Base-by-base conservation (phyloP, 192 early-diverging fungal genomes). In the Cetraspora pellucida region DNA sequence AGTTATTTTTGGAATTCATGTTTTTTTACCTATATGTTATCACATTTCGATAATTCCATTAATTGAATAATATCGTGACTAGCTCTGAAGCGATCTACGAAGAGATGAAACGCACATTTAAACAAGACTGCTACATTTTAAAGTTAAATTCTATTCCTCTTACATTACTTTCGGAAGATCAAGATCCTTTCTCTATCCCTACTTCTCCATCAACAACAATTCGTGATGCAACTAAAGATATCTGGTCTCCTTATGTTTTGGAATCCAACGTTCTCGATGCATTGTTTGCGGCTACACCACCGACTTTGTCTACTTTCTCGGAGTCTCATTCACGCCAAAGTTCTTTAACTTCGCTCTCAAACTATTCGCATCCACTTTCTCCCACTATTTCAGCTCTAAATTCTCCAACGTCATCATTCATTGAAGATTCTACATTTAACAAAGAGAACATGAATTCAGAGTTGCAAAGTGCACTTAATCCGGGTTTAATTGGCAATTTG, bases 101-200 rank as follows among this genome's bases (percentile, higher is more conserved):
- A 10, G 86, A 86, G 57, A 85, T 94, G 86, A 90, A 90, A 72
- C 85, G 87, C 73, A 86, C 82, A 28, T 90, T 92, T 80, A 89
- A 89, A 17, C 70, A 92, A 14, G 82, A 88, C 63, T 90, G 88
- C 64, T 84, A 87, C 66, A 61, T 92, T 14, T 75, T 92, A 13
- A 82, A 81, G 61, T 77, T 94, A 77, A 94, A 92, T 77, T 89
- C 91, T 50, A 74, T 72, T 11, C 77, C 76, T 65, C 80, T 66
- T 25, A 46, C 75, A 9, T 46, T 77, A 21, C 79, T 65, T 23
- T 81, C 59, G 44, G 77, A 80, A 23, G 77, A 74, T 16, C 66
- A 77, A 75, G 73, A 75, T 75, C 45, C 59, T 46, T 63, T 50
- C 30, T 47, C 57, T 28, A 23, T 6, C 8, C 59, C 58, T 17